Evolutionary conservation across 495 filamentous ascomycete species (phyloP).

Genomic region (Rusavskia elegans): DNA sequence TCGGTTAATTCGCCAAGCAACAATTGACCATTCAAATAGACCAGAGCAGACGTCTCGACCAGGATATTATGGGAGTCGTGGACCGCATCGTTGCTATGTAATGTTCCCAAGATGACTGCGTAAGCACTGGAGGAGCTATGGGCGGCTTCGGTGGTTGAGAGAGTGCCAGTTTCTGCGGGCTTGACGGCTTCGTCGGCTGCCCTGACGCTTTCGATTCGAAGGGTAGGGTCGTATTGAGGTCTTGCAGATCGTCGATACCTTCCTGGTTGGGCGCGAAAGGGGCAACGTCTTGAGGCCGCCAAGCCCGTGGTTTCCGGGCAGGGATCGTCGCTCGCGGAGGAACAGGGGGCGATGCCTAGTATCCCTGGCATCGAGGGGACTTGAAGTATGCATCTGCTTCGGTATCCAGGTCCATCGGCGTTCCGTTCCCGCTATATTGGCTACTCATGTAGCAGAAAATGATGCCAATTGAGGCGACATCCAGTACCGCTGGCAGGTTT

Average conservation of each 20-base stretch:
- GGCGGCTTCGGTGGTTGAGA: conserved; percentile 48
- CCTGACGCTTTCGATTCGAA: conserved; percentile 50
- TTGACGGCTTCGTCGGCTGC: conserved; percentile 15
- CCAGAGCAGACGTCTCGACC: too few relatives aligned
- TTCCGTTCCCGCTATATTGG: conserved; percentile 8
- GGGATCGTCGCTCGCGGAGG: conserved; percentile 13
- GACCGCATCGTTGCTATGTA: conserved; percentile 46
- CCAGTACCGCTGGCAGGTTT: conserved; percentile 20
- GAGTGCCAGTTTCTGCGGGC: conserved; percentile 26
- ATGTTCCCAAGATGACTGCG: conserved; percentile 32
- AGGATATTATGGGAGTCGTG: too few relatives aligned
- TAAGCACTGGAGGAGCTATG: conserved; percentile 18
- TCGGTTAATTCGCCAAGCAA: too few relatives aligned
- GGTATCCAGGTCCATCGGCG: conserved; percentile 36
- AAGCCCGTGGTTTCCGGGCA: conserved; percentile 32
- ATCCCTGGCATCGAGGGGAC: background rate
- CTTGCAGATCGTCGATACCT: conserved; percentile 47
- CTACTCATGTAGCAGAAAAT: conserved; percentile 5
- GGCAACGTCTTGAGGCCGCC: conserved; percentile 45
- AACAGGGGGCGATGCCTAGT: conserved; percentile 5
- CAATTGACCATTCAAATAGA: too few relatives aligned
- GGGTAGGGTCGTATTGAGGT: conserved; percentile 51
- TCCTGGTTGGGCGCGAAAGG: conserved; percentile 41
- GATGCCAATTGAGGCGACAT: too few relatives aligned
- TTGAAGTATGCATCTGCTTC: background rate